A percentile compares a stretch with the other conserved stretches of the same genome.
phyloP scores from a whole-genome alignment of 768 basidiomycete species.

The Lanmaoa pseudosensibilis region DNA sequence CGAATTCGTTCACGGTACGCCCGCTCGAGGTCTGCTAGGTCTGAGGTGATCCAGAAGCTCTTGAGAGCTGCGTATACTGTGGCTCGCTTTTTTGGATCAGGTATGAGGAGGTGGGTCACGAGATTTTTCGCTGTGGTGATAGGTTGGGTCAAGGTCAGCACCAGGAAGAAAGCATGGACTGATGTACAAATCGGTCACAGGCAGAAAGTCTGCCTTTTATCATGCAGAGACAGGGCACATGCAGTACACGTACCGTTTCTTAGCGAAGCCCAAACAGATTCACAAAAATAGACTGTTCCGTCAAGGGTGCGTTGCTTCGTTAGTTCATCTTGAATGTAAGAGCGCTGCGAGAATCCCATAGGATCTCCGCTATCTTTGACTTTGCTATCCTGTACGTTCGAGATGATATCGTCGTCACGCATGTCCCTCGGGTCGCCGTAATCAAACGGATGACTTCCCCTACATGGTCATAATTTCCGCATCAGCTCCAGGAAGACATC shows the following conservation, averaged over 20 bases:
- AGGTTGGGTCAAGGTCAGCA: slow-evolving; percentile 5
- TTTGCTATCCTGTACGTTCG: slow-evolving; percentile 17
- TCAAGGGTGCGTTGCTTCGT: slow-evolving; percentile 71
- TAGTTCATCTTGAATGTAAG: slow-evolving; percentile 51
- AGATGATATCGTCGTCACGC: slow-evolving; percentile 5
- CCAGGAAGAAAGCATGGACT: neutral
- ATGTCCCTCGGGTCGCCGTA: slow-evolving; percentile 39
- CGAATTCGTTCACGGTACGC: slow-evolving; percentile 60
- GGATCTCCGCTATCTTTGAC: slow-evolving; percentile 38
- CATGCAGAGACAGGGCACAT: neutral
- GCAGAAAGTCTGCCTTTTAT: neutral
- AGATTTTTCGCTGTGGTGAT: slow-evolving; percentile 48
- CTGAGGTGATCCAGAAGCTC: slow-evolving; percentile 65
- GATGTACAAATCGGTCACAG: neutral
- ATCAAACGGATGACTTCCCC: slow-evolving; percentile 80
- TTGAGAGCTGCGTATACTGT: slow-evolving; percentile 62
- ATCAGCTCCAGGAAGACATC: slow-evolving; percentile 11
- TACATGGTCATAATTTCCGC: slow-evolving; percentile 26
- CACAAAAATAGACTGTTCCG: slow-evolving; percentile 57
- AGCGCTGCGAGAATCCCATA: slow-evolving; percentile 29
- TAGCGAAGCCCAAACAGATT: slow-evolving; percentile 53
- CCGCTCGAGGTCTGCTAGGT: slow-evolving; percentile 57
- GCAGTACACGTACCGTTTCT: slow-evolving; percentile 52
- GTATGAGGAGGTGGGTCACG: slow-evolving; percentile 59
- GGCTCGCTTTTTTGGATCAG: slow-evolving; percentile 55